phyloP scores from a whole-genome alignment of 345 rosid genomes.

The Brassica juncea region DNA sequence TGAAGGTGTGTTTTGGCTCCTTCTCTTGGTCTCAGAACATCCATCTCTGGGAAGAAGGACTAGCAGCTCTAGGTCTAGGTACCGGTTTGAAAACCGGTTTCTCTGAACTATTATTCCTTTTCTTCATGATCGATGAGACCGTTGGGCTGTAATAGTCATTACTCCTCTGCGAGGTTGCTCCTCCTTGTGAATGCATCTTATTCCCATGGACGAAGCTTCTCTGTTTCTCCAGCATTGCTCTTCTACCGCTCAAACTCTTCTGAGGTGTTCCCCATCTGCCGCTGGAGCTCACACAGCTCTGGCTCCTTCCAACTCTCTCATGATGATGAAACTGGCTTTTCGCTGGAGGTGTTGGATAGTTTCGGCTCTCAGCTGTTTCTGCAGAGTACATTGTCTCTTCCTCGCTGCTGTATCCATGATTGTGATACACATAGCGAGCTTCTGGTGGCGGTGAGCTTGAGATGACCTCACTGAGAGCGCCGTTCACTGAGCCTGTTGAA shows the following conservation, averaged over 20 bases:
- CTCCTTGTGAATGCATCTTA: constrained; percentile 68
- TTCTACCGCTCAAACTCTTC: constrained; percentile 50
- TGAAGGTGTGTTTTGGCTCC: constrained; percentile 29
- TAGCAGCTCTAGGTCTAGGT: constrained; percentile 53
- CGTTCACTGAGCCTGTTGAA: constrained; percentile 71
- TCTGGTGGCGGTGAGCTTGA: constrained; percentile 39
- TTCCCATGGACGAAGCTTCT: constrained; percentile 79
- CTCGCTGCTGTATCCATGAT: constrained; percentile 52
- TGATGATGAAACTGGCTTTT: constrained; percentile 51
- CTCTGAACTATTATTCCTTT: constrained; percentile 57
- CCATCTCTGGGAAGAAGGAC: constrained; percentile 73
- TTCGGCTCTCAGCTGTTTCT: constrained; percentile 96
- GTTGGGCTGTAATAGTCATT: constrained; percentile 91
- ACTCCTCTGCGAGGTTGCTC: constrained; percentile 85
- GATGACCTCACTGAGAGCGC: constrained; percentile 58
- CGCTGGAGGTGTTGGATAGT: constrained; percentile 72
- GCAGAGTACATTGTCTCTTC: constrained; percentile 98
- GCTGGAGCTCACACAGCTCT: constrained; percentile 76
- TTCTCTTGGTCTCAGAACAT: constrained; percentile 51
- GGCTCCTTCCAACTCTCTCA: constrained; percentile 83
- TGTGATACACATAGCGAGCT: constrained; percentile 33
- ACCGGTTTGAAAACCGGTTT: constrained; percentile 39
- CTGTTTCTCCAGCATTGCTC: constrained; percentile 66
- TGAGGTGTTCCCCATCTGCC: constrained; percentile 75
- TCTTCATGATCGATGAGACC: constrained; percentile 90